Evolutionary conservation across 257 asterid species (phyloP), one percentile per base, ranked within the genome.

Genomic region (Lavandula angustifolia): DNA sequence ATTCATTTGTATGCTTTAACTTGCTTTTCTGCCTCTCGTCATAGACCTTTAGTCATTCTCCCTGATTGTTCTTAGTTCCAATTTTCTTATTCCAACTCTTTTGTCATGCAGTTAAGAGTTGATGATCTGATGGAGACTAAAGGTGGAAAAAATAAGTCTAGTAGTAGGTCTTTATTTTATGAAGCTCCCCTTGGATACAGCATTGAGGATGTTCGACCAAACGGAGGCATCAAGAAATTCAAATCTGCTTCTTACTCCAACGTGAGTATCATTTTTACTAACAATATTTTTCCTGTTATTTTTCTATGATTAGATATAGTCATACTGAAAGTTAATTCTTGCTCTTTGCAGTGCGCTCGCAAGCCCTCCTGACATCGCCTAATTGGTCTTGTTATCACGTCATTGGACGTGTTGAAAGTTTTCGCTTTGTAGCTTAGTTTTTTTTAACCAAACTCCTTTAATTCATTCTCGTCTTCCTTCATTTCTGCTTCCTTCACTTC

Each of bases 161-260:
- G 94, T 81, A 87, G 96, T 85, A 85, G 64, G 14, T 84, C 94
- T 64, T 76, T 77, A 75, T 84, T 74, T 10, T 89, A 89, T 80
- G 96, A 89, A 83, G 96, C 95, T 66, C 95, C 96, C 80, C 95
- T 89, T 0, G 95, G 91, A 71, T 89, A 89, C 86, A 71, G 88
- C 91, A 87, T 83, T 83, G 96, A 89, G 40, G 94, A 89, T 88
- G 35, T 89, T 70, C 94, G 95, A 81, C 96, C 96, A 72, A 87
- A 89, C 88, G 96, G 96, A 13, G 96, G 95, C 78, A 84, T 89
- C 80, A 85, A 81, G 95, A 89, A 87, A 71, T 89, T 87, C 94
- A 80, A 87, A 87, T 89, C 95, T 78, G 96, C 96, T 87, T 94
- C 96, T 0, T 89, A 89, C 95, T 87, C 96, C 81, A 89, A 89